These are phyloP conservation scores for Termitomyces sp. DNA, from an alignment of 768 basidiomycete genomes.

Conservation along the genomic window DNA sequence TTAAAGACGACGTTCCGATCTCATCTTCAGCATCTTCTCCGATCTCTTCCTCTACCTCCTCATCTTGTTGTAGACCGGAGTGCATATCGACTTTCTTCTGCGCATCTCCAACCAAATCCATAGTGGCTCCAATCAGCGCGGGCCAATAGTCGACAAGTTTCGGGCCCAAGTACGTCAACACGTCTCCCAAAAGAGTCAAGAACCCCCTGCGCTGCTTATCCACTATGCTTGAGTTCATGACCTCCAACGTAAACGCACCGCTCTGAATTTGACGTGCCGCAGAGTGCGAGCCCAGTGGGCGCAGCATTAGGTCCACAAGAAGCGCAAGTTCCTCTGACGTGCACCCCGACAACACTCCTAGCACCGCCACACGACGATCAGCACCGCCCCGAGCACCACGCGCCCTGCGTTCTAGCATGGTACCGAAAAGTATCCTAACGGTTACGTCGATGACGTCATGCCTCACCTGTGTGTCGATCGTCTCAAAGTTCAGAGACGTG, in stretches of 20 bases:
- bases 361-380: slow-evolving; percentile 68
- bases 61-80: slow-evolving; percentile 19
- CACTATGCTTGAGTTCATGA: slow-evolving; percentile 26
- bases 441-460: slow-evolving; percentile 60
- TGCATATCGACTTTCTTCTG: slow-evolving; percentile 46
- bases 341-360: slow-evolving; percentile 66
- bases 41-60: slow-evolving; percentile 14
- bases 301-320: slow-evolving; percentile 84
- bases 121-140: slow-evolving; percentile 58
- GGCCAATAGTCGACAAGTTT: slow-evolving; percentile 70
- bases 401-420: slow-evolving; percentile 79
- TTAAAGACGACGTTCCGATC: slow-evolving; percentile 24
- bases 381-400: slow-evolving; percentile 47
- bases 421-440: slow-evolving; percentile 77
- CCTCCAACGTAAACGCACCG: slow-evolving; percentile 19
- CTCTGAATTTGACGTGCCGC: slow-evolving; percentile 16
- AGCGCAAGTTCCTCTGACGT: slow-evolving; percentile 66
- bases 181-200: slow-evolving; percentile 77
- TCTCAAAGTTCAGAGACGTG: slow-evolving; percentile 58
- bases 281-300: slow-evolving; percentile 47
- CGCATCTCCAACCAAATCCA: slow-evolving; percentile 60
- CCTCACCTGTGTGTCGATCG: slow-evolving; percentile 50
- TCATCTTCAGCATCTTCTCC: slow-evolving; percentile 30
- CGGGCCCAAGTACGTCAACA: slow-evolving; percentile 76
- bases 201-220: slow-evolving; percentile 79